phyloP scores from a whole-genome alignment of 805 yeast species.

The Starmerella kuoi region DNA sequence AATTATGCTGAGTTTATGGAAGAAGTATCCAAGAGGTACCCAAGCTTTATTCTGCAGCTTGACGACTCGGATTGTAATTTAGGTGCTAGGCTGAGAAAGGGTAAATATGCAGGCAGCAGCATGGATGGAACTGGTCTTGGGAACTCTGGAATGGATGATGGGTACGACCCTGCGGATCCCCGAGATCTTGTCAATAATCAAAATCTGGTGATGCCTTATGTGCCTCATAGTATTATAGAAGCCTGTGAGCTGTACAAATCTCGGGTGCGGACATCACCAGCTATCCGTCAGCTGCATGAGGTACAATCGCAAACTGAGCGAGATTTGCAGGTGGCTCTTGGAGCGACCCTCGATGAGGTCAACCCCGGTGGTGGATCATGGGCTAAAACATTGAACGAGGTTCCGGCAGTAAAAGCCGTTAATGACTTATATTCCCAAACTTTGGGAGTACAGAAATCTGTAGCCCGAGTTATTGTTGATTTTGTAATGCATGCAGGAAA shows the following conservation, averaged over 20 bases:
- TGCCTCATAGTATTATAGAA: conserved; percentile 68
- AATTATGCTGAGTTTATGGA: conserved; percentile 73
- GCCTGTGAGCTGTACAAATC: conserved; percentile 57
- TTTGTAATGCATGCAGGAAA: conserved; percentile 32
- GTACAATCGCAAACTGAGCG: conserved; percentile 34
- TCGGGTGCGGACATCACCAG: conserved; percentile 52
- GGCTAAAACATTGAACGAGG: neutral
- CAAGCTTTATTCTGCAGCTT: conserved; percentile 45
- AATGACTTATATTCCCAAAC: conserved; percentile 46
- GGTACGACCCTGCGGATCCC: conserved; percentile 9
- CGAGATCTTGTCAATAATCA: conserved; percentile 11
- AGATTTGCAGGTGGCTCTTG: neutral
- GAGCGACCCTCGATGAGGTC: neutral
- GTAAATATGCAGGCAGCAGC: conserved; percentile 20
- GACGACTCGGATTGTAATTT: conserved; percentile 33
- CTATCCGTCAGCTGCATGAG: conserved; percentile 57
- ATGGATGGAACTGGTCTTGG: neutral
- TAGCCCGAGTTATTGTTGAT: conserved; percentile 52
- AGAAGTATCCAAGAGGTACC: conserved; percentile 48
- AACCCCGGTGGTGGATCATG: neutral
- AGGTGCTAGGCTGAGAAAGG: conserved; percentile 35
- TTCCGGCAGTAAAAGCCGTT: conserved; percentile 35
- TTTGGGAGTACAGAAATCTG: conserved; percentile 46
- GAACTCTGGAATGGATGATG: neutral
- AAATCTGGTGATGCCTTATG: conserved; percentile 24